A percentile compares a stretch with the other conserved stretches of the same genome.
phyloP scores from a whole-genome alignment of 805 yeast species.

The Kodamaea leandrae region DNA sequence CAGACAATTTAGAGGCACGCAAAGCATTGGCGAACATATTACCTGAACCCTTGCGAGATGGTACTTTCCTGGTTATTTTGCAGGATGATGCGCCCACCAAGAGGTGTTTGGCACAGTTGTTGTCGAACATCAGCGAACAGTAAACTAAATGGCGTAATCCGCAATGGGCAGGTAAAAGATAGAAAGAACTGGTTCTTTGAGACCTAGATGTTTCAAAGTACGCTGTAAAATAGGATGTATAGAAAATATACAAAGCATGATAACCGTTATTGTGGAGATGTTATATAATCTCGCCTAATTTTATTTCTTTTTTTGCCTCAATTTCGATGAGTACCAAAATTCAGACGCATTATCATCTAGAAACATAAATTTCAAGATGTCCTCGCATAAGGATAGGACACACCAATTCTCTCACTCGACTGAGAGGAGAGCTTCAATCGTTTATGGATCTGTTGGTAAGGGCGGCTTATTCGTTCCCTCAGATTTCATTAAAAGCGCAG shows the following conservation, averaged over 20 bases:
- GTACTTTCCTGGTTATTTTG: slow-evolving; percentile 73
- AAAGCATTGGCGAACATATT: slow-evolving; percentile 77
- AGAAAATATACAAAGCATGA: background rate
- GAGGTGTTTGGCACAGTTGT: slow-evolving; percentile 78
- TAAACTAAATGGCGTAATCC: background rate
- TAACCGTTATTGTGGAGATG: background rate
- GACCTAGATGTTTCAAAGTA: background rate
- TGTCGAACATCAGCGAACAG: slow-evolving; percentile 54
- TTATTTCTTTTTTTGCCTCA: background rate
- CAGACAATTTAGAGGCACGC: slow-evolving; percentile 89
- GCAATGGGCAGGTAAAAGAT: no score
- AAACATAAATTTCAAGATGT: background rate
- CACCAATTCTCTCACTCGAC: slow-evolving; percentile 42
- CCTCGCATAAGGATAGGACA: slow-evolving; percentile 8
- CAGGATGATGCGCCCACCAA: slow-evolving; percentile 88
- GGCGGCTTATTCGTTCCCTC: slow-evolving; percentile 52
- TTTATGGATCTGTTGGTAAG: slow-evolving; percentile 51
- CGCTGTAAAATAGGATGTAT: background rate
- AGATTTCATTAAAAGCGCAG: slow-evolving; percentile 35
- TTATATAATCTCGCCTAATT: background rate
- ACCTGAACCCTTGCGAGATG: slow-evolving; percentile 86
- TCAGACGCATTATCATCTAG: background rate
- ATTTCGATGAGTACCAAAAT: background rate
- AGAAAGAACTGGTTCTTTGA: background rate
- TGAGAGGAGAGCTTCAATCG: slow-evolving; percentile 50